Percentiles rank a stretch among this genome's conserved stretches.
Conservation (phyloP, 345 rosid species). For the Aethionema arabicum region DNA sequence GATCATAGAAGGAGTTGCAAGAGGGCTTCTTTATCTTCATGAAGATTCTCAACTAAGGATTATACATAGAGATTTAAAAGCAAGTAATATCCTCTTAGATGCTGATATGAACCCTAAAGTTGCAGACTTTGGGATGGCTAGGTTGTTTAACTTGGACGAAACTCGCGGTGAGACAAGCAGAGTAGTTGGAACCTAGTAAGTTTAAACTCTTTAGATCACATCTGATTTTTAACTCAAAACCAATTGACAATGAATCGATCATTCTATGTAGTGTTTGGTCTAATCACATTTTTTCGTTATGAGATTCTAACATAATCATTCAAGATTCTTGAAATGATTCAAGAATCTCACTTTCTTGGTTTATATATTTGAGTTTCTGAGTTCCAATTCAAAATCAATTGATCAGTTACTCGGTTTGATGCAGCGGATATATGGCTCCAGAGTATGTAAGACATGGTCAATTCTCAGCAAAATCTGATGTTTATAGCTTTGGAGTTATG, state of each 20-base stretch:
- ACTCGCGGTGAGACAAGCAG: slow-evolving; percentile 38
- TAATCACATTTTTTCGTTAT: too few species aligned
- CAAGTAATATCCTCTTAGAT: slow-evolving; percentile 39
- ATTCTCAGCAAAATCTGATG: slow-evolving; percentile 52
- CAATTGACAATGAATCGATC: too few species aligned
- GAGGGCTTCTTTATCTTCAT: slow-evolving; percentile 43
- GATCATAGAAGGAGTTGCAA: slow-evolving; percentile 41
- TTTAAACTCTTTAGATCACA: neutral
- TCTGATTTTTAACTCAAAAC: too few species aligned
- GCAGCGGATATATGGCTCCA: slow-evolving; percentile 59
- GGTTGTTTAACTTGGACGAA: slow-evolving; percentile 36
- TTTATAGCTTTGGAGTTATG: slow-evolving; percentile 54
- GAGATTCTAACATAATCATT: neutral
- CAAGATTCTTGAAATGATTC: neutral
- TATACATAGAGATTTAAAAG: slow-evolving; percentile 39
- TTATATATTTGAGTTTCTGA: too few species aligned
- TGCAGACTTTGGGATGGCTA: slow-evolving; percentile 45
- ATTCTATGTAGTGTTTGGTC: too few species aligned
- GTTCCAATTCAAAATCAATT: neutral
- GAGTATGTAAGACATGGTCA: slow-evolving; percentile 47
- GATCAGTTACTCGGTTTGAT: neutral
- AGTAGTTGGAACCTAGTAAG: slow-evolving; percentile 47
- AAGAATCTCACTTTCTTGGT: too few species aligned
- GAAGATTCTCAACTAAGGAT: slow-evolving; percentile 37
- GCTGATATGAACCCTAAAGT: slow-evolving; percentile 39